A percentile compares a stretch with the other conserved stretches of the same genome.
phyloP scores from a whole-genome alignment of 371 early-diverging fungal genomes.

The Saksenaea vasiformis region DNA sequence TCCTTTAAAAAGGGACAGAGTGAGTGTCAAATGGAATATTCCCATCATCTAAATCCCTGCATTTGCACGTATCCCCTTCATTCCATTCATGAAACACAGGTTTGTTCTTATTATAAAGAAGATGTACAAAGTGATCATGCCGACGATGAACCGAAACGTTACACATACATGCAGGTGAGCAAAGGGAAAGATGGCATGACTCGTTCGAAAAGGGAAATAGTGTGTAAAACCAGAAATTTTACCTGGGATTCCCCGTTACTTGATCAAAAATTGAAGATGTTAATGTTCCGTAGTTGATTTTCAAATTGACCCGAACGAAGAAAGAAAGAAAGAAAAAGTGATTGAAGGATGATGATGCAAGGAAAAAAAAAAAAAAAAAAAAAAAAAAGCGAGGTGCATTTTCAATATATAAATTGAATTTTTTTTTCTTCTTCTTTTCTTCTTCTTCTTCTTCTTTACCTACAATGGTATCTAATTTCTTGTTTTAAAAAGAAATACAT shows the following conservation, averaged over 20 bases:
- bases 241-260: not conserved
- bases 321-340: not conserved
- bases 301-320: not conserved
- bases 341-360: not conserved
- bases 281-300: conserved; percentile 2
- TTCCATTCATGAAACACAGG: too few species aligned
- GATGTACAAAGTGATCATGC: not conserved
- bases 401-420: not conserved
- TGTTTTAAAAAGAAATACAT: not conserved
- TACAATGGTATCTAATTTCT: not conserved
- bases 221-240: not conserved
- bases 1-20: too few species aligned
- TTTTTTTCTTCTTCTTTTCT: not conserved
- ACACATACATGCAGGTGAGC: not conserved
- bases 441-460: not conserved
- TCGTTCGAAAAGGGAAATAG: not conserved
- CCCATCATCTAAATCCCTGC: too few species aligned
- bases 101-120: too few species aligned
- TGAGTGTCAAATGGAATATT: too few species aligned
- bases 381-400: conserved; percentile 1
- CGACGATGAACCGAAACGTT: not conserved
- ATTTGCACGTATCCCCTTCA: too few species aligned
- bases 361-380: not conserved
- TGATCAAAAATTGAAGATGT: not conserved
- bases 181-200: conserved; percentile 1